A percentile compares a stretch with the other conserved stretches of the same genome.
Evolutionary conservation across 352 stramenopile genomes (phyloP).

Genomic region (Phytopythium boreale): DNA sequence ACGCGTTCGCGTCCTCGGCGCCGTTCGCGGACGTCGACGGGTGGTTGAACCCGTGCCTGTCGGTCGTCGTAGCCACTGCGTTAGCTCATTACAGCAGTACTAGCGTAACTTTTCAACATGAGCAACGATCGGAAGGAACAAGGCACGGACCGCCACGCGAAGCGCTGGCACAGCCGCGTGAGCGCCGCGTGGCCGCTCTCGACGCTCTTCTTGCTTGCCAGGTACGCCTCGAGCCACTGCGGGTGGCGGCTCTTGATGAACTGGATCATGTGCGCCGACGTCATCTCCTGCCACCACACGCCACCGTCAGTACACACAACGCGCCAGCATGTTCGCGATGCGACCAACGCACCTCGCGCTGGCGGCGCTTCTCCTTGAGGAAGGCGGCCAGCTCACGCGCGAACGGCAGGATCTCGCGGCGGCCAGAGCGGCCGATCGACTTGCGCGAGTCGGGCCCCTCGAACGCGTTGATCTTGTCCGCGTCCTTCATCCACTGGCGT

Average conservation of each 20-base stretch:
- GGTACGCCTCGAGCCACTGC: slow-evolving; percentile 31
- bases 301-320: neutral
- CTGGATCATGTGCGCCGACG: slow-evolving; percentile 40
- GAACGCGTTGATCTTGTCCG: slow-evolving; percentile 44
- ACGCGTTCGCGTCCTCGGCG: slow-evolving; percentile 15
- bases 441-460: slow-evolving; percentile 32
- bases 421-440: slow-evolving; percentile 37
- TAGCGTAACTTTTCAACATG: no score
- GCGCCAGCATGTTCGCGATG: no score
- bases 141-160: slow-evolving; percentile 16
- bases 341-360: slow-evolving; percentile 8
- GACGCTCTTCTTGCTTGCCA: slow-evolving; percentile 36
- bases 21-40: slow-evolving; percentile 1
- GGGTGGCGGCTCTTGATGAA: slow-evolving; percentile 32
- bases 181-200: slow-evolving; percentile 42
- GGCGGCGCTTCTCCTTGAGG: slow-evolving; percentile 17
- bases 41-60: slow-evolving; percentile 25
- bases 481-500: slow-evolving; percentile 39
- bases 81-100: neutral
- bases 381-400: slow-evolving; percentile 26
- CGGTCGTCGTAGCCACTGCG: neutral
- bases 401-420: slow-evolving; percentile 36
- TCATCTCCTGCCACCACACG: slow-evolving; percentile 22
- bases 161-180: slow-evolving; percentile 33
- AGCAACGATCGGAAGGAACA: no score